Evolutionary conservation across 805 yeast species (phyloP), one percentile per base, ranked within the genome.

Genomic region (Spathaspora arborariae): DNA sequence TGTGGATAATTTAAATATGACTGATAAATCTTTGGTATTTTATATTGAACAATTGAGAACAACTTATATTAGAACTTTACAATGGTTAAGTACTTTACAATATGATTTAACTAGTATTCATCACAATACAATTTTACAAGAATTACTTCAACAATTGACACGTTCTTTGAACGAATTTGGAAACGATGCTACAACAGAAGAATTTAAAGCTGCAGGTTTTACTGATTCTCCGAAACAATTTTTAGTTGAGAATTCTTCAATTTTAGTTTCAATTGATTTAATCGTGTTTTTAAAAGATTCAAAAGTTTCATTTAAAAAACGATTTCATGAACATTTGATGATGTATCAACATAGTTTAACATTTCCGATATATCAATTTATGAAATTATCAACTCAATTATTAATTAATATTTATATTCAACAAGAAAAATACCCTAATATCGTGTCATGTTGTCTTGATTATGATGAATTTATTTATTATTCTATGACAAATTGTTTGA

Each of bases 311-410:
- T 84, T 84, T 64, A 81, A 78, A 50, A 84, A 83, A 62, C 64
- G 73, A 24, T 81, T 75, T 56, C 79, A 77, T 45, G 88, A 85
- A 57, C 88, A 84, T 53, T 65, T 81, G 41, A 68, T 85, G 64
- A 82, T 85, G 72, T 78, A 81, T 41, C 73, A 76, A 46, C 72
- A 71, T 45, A 63, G 67, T 24, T 66, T 73, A 41, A 67, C 75
- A 6, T 79, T 81, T 57, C 84, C 87, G 1, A 58, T 84, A 21
- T 70, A 63, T 49, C 54, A 60, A 44, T 71, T 71, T 49, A 68
- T 71, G 21, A 51, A 59, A 24, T 59, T 59, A 51, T 59, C 64
- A 30, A 68, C 74, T 4, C 58, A 62, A 11, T 48, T 70, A 48
- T 72, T 74, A 74, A 54, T 68, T 2, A 58, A 56, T 20, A 58